phyloP scores from a whole-genome alignment of 495 filamentous ascomycete species.

The Penicillium samsonianum region DNA sequence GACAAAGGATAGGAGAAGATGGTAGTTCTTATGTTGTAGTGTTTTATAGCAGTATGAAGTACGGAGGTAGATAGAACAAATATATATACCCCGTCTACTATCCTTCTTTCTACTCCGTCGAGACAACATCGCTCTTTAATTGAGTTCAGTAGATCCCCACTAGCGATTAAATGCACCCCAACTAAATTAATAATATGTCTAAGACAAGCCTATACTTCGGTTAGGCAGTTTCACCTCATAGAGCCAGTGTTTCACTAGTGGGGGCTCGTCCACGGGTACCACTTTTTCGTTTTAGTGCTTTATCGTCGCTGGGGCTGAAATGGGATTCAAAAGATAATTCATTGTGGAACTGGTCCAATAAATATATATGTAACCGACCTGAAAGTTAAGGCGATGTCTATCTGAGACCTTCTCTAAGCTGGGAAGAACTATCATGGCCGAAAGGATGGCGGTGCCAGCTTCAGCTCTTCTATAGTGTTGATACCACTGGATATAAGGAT shows the following conservation, averaged over 20 bases:
- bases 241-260: constrained; percentile 22
- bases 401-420: neutral
- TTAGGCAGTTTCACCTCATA: constrained; percentile 1
- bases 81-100: neutral
- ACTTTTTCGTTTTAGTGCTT: neutral
- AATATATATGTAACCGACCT: neutral
- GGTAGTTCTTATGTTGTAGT: too few species aligned
- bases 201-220: too few species aligned
- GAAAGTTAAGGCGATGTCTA: neutral
- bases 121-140: neutral
- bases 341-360: neutral
- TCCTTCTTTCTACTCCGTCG: neutral
- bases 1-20: neutral
- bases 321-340: neutral
- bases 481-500: neutral
- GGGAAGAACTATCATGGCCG: neutral
- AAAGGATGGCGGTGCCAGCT: neutral
- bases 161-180: neutral
- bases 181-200: too few species aligned
- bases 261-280: constrained; percentile 3
- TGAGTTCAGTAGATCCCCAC: constrained; percentile 5
- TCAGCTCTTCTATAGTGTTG: neutral
- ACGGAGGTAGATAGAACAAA: too few species aligned
- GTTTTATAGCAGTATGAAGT: too few species aligned
- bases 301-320: neutral